A percentile compares a stretch with the other conserved stretches of the same genome.
Evolutionary conservation across 768 basidiomycete genomes (phyloP).

Genomic region (Hemileccinum rubropunctum): DNA sequence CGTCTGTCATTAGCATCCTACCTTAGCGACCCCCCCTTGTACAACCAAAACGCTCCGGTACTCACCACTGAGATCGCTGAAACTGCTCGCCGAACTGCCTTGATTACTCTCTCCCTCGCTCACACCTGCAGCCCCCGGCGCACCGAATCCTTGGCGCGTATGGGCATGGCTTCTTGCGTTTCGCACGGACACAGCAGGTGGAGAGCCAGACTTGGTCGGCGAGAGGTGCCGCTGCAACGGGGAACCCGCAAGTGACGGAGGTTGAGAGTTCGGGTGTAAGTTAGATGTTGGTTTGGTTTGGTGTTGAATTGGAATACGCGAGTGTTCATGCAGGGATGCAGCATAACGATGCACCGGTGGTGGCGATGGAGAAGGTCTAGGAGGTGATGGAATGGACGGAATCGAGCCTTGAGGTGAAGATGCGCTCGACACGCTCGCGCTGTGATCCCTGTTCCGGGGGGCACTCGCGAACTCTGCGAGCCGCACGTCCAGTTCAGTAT

Average conservation of each 20-base stretch:
- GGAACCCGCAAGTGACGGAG: constrained; percentile 16
- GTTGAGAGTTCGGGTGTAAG: constrained; percentile 15
- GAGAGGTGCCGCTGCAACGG: constrained; percentile 52
- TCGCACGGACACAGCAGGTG: constrained; percentile 54
- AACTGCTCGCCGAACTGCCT: constrained; percentile 75
- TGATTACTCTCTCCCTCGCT: constrained; percentile 62
- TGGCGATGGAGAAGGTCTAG: constrained; percentile 48
- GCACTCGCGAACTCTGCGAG: constrained; percentile 33
- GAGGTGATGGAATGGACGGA: constrained; percentile 76
- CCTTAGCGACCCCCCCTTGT: neutral
- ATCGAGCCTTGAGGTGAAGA: constrained; percentile 77
- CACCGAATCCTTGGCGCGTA: constrained; percentile 43
- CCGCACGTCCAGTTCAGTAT: constrained; percentile 29
- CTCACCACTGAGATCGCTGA: constrained; percentile 84
- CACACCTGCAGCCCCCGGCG: constrained; percentile 37
- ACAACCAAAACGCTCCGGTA: neutral
- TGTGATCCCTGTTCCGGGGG: constrained; percentile 49
- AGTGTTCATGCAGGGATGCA: constrained; percentile 23
- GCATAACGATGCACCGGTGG: constrained; percentile 28
- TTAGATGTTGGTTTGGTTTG: constrained; percentile 7
- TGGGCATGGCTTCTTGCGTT: constrained; percentile 52
- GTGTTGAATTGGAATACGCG: constrained; percentile 1
- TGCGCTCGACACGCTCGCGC: constrained; percentile 72
- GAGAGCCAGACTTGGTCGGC: constrained; percentile 58
- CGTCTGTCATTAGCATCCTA: constrained; percentile 40